These are phyloP conservation scores for Halteria grandinella DNA, from an alignment of 73 alveolate species.

Conservation along the genomic window DNA sequence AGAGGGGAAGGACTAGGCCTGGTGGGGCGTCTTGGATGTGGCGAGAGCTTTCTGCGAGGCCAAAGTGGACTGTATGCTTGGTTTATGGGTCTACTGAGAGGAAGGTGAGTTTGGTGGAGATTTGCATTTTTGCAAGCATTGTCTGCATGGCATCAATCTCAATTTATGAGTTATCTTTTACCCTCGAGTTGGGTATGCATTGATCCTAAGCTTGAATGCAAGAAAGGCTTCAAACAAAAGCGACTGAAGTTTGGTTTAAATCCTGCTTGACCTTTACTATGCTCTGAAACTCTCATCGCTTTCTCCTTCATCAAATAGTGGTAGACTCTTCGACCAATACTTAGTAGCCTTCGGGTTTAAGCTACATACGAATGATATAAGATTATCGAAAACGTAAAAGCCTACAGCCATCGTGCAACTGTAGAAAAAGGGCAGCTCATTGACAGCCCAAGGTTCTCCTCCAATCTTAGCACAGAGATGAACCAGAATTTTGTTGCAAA, in stretches of 20 bases:
- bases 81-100: neutral
- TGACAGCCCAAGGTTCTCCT: conserved; percentile 35
- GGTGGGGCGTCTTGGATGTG: neutral
- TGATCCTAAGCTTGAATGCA: conserved; percentile 7
- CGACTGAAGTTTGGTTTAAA: neutral
- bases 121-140: neutral
- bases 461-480: conserved; percentile 13
- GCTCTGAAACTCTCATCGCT: neutral
- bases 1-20: neutral
- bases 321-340: conserved; percentile 6
- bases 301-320: neutral
- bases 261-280: no score
- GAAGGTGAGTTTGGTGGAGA: neutral
- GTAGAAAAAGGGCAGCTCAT: conserved; percentile 13
- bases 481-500: neutral
- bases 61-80: neutral
- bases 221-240: conserved; percentile 9
- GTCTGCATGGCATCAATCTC: neutral
- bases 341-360: conserved; percentile 6
- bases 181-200: neutral
- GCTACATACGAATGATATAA: neutral
- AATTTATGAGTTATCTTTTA: neutral
- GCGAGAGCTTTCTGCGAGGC: neutral
- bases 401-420: conserved; percentile 1
- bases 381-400: neutral